phyloP scores from a whole-genome alignment of 2,329 filamentous ascomycete species.

The Dactylellina sp. region DNA sequence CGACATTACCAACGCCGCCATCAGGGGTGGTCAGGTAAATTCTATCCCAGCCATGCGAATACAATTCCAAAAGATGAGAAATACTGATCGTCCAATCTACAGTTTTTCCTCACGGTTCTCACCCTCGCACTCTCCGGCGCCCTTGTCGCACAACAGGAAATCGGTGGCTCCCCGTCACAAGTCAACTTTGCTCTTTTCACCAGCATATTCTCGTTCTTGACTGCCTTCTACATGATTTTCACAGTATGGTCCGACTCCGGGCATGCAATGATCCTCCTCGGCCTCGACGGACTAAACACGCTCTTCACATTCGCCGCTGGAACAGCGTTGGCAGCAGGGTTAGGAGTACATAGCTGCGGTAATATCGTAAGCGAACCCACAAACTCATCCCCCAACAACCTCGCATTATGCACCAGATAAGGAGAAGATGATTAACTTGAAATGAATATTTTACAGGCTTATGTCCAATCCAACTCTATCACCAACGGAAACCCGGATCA shows the following conservation, averaged over 20 bases:
- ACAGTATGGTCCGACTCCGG: constrained; percentile 60
- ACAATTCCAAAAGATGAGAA: too few species aligned
- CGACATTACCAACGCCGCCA: constrained; percentile 24
- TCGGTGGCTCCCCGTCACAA: constrained; percentile 69
- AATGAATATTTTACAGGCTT: constrained; percentile 61
- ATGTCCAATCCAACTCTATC: constrained; percentile 60
- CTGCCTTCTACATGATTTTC: constrained; percentile 66
- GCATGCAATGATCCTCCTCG: constrained; percentile 65
- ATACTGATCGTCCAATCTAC: constrained; percentile 1
- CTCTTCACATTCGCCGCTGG: constrained; percentile 67
- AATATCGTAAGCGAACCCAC: constrained; percentile 63
- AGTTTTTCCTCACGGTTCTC: constrained; percentile 58
- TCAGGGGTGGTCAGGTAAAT: constrained; percentile 42
- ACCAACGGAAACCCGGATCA: constrained; percentile 42
- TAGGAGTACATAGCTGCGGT: constrained; percentile 65
- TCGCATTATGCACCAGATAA: constrained; percentile 1
- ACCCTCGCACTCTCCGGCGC: constrained; percentile 59
- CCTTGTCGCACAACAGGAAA: constrained; percentile 62
- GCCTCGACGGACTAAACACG: constrained; percentile 66
- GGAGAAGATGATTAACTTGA: constrained; percentile 23
- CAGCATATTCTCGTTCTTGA: constrained; percentile 66
- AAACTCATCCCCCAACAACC: constrained; percentile 12
- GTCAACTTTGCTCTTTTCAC: constrained; percentile 70
- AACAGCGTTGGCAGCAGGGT: constrained; percentile 67
- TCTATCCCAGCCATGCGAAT: background rate